Conservation (phyloP, 257 asterid species). For the Perilla frutescens region DNA sequence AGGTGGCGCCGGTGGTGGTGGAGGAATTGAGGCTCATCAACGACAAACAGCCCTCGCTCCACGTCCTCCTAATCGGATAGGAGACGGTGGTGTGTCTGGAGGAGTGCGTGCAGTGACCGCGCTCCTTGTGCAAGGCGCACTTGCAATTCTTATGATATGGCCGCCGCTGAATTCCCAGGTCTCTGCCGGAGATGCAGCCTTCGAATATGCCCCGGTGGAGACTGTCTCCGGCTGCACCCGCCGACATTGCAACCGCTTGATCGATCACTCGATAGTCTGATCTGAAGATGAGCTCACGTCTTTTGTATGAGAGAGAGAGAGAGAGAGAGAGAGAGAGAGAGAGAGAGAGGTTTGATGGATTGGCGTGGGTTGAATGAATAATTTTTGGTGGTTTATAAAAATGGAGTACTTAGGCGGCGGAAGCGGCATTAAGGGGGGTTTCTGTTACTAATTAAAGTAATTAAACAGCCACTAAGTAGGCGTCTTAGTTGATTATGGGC, state of each 20-base stretch:
- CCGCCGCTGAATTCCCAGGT: conserved; percentile 43
- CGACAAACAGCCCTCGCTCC: conserved; percentile 66
- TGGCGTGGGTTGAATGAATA: conserved; percentile 12
- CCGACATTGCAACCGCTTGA: conserved; percentile 35
- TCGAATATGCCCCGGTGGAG: conserved; percentile 52
- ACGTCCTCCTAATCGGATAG: conserved; percentile 58
- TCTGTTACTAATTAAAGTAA: conserved; percentile 15
- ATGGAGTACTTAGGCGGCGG: conserved; percentile 5
- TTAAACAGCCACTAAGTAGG: not conserved
- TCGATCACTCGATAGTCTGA: not conserved
- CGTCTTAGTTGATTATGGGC: not conserved
- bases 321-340: conserved; percentile 14
- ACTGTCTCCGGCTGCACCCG: conserved; percentile 67
- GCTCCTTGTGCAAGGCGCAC: conserved; percentile 51
- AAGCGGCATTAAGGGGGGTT: conserved; percentile 25
- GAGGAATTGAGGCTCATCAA: conserved; percentile 36
- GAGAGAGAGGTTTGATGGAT: not conserved
- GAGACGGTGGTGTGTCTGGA: conserved; percentile 33
- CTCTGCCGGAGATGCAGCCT: conserved; percentile 55
- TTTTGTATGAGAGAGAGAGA: conserved; percentile 8
- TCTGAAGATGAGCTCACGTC: not conserved
- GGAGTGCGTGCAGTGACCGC: conserved; percentile 39
- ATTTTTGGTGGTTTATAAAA: conserved; percentile 25
- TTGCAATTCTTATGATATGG: conserved; percentile 60
- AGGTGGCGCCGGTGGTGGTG: conserved; percentile 23